Percentiles rank a stretch among this genome's conserved stretches.
phyloP scores from a whole-genome alignment of 108 stramenopile genomes.

The Mayamaea pseudoterrestris region DNA sequence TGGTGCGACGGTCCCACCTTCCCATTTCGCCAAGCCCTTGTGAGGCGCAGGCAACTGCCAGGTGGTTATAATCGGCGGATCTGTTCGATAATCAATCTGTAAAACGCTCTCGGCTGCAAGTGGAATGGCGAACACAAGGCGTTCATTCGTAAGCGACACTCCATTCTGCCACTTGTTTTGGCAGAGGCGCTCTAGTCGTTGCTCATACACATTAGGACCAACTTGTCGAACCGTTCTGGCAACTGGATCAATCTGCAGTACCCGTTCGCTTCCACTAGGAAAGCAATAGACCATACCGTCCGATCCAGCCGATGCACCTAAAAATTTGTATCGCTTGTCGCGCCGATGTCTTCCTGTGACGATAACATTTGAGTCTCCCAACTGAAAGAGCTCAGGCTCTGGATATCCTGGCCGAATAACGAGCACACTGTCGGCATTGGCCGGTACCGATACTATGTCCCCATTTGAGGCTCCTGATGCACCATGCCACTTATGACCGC shows the following conservation, averaged over 20 bases:
- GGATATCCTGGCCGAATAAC: conserved; percentile 38
- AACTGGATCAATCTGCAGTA: conserved; percentile 53
- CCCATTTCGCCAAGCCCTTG: conserved; percentile 57
- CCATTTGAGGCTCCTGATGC: conserved; percentile 41
- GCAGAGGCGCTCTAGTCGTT: conserved; percentile 33
- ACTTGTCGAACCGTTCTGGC: conserved; percentile 23
- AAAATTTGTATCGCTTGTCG: conserved; percentile 83
- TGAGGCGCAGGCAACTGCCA: conserved; percentile 41
- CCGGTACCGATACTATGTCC: conserved; percentile 64
- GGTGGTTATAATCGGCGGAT: conserved; percentile 46
- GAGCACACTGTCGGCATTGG: conserved; percentile 65
- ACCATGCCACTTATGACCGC: conserved; percentile 87
- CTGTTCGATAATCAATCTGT: conserved; percentile 25
- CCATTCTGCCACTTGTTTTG: conserved; percentile 94
- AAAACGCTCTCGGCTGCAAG: conserved; percentile 58
- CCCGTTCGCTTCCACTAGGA: conserved; percentile 62
- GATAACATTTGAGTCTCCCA: not conserved
- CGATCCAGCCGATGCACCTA: conserved; percentile 61
- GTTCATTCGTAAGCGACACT: conserved; percentile 21
- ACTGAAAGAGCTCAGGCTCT: conserved; percentile 13
- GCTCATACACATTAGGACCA: conserved; percentile 61
- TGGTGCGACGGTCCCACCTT: conserved; percentile 54
- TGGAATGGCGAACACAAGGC: conserved; percentile 77
- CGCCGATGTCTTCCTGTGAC: conserved; percentile 60
- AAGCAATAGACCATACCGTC: conserved; percentile 77